These are phyloP conservation scores for Penicillium pulvis DNA, from an alignment of 495 filamentous ascomycete species.

Conservation along the genomic window DNA sequence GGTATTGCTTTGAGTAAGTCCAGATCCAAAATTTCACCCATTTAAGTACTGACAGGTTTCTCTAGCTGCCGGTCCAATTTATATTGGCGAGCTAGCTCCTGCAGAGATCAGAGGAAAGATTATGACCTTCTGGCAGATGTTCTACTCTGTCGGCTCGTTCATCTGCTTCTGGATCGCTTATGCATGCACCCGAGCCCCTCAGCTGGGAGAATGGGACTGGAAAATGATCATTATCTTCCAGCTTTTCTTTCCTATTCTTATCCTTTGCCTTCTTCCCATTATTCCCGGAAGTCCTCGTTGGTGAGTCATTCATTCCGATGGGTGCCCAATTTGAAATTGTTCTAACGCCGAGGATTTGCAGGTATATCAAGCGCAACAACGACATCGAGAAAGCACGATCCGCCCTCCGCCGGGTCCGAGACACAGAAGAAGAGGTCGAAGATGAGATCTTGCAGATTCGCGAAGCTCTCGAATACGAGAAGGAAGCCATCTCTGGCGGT, in stretches of 20 bases:
- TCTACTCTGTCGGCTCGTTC: slow-evolving; percentile 64
- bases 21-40: background rate
- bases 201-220: slow-evolving; percentile 63
- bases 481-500: slow-evolving; percentile 57
- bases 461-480: slow-evolving; percentile 63
- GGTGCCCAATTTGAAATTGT: background rate
- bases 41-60: slow-evolving; percentile 3
- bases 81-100: slow-evolving; percentile 63
- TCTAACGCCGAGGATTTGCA: background rate
- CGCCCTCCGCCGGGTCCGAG: slow-evolving; percentile 53
- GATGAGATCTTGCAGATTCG: slow-evolving; percentile 58
- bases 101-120: slow-evolving; percentile 62
- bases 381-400: slow-evolving; percentile 55
- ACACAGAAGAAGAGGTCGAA: slow-evolving; percentile 60
- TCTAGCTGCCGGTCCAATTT: slow-evolving; percentile 58
- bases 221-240: slow-evolving; percentile 65
- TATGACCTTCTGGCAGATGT: slow-evolving; percentile 71
- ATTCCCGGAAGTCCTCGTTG: slow-evolving; percentile 62
- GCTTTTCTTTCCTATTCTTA: slow-evolving; percentile 55
- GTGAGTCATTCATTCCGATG: slow-evolving; percentile 24
- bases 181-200: slow-evolving; percentile 50
- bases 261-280: slow-evolving; percentile 54
- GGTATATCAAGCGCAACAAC: slow-evolving; percentile 54
- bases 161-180: slow-evolving; percentile 66
- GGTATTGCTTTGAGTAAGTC: slow-evolving; percentile 62